A percentile compares a stretch with the other conserved stretches of the same genome.
These are phyloP conservation scores for Pleurotus pulmonarius DNA, from an alignment of 768 basidiomycete genomes.

Conservation along the genomic window DNA sequence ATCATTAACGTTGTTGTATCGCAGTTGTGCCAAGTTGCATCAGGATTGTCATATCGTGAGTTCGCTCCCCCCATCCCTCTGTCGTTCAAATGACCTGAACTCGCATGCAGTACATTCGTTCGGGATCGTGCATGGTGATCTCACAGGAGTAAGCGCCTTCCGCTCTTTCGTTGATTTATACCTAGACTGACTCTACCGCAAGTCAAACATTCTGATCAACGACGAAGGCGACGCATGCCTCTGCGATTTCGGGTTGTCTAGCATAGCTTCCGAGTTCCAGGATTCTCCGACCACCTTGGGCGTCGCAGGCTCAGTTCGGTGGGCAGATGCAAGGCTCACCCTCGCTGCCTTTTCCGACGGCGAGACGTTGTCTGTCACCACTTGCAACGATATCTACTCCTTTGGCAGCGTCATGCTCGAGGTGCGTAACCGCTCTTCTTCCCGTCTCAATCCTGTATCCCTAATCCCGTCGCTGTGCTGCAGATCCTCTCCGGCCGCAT, in stretches of 20 bases:
- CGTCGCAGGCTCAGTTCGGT: constrained; percentile 41
- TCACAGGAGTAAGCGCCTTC: constrained; percentile 31
- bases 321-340: constrained; percentile 39
- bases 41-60: constrained; percentile 36
- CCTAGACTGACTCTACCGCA: no score
- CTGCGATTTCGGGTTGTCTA: constrained; percentile 45
- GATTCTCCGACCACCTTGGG: constrained; percentile 23
- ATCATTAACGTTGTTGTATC: background rate
- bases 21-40: constrained; percentile 35
- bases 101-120: constrained; percentile 29
- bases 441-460: background rate
- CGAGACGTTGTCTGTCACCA: constrained; percentile 18
- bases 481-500: constrained; percentile 37
- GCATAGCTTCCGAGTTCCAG: constrained; percentile 29
- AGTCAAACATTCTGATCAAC: constrained; percentile 47
- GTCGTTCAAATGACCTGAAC: background rate
- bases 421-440: constrained; percentile 17
- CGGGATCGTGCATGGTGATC: constrained; percentile 38
- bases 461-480: background rate
- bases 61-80: background rate
- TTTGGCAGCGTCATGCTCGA: constrained; percentile 43
- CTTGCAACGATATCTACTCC: constrained; percentile 41
- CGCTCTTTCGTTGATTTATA: background rate
- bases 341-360: constrained; percentile 16
- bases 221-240: constrained; percentile 36